Base-by-base conservation (phyloP, 2,329 filamentous ascomycete species). In the Scopulariopsis brevicaulis region DNA sequence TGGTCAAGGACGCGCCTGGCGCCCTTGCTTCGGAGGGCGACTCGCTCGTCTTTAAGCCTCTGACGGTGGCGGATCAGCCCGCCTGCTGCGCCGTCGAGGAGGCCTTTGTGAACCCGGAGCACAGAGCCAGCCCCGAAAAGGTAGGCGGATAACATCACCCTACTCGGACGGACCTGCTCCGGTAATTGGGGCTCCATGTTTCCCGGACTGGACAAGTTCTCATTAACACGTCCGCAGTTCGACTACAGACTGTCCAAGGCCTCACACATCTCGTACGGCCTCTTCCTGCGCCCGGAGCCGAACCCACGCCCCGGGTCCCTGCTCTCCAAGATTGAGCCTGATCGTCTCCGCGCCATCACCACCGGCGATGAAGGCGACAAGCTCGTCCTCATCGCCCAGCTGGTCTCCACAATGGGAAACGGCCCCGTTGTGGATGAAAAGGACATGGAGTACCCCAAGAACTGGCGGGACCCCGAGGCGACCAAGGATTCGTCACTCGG, bases 261-360 rank as follows among this genome's bases (percentile, higher is more conserved):
- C 68, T 85, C 87, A 46, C 87, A 92, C 66, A 80, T 96, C 58
- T 87, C 83, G 68, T 76, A 92, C 56, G 92, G 91, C 32, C 73
- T 96, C 58, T 96, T 93, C 74, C 88, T 87, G 62, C 86, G 83
- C 15, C 77, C 82, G 15, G 69, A 74, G 24, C 73, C 78, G 12
- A 14, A 58, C 14, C 25, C 28, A n/a, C 37, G 11, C 11, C 15
- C 25, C 14, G 22, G 22, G 2, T 32, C 24, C 18, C 53, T 24
- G 24, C 10, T 37, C 2, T 35, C 57, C 12, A 55, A 55, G 12
- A 22, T 58, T 14, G 40, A 35, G 22, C 28, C 37, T 10, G 8
- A 15, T 15, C 25, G 37, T 10, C 32, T 37, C 5, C n/a, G 14
- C 24, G 53, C 46, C n/a, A 20, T 58, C 15, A 58, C 56, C 15